A percentile compares a stretch with the other conserved stretches of the same genome.
phyloP scores from a whole-genome alignment of 1,284 basidiomycete genomes.

The Puccinia novopanici region DNA sequence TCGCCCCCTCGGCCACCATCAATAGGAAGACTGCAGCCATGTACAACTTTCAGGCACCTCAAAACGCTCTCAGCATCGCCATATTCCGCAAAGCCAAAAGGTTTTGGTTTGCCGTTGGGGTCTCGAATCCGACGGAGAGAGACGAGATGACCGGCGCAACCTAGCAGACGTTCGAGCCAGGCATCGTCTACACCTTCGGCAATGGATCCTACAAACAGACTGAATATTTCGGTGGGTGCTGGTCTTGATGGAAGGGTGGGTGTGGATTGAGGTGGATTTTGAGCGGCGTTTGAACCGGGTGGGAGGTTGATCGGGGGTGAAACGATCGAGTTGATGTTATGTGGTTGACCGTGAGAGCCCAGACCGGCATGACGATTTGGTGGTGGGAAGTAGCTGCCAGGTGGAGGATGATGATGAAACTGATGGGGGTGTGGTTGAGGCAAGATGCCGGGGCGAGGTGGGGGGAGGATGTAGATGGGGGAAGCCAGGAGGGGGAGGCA shows the following conservation, averaged over 20 bases:
- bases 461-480: conserved; percentile 47
- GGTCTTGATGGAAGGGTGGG: conserved; percentile 33
- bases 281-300: conserved; percentile 14
- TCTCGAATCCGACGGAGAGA: conserved; percentile 55
- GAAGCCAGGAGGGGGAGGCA: conserved; percentile 43
- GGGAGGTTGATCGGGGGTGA: conserved; percentile 30
- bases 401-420: conserved; percentile 45
- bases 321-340: conserved; percentile 30
- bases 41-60: conserved; percentile 56
- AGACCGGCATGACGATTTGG: conserved; percentile 48
- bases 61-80: conserved; percentile 57
- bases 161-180: conserved; percentile 56
- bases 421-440: conserved; percentile 45
- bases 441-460: conserved; percentile 3
- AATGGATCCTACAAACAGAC: conserved; percentile 57
- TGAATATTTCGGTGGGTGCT: conserved; percentile 54
- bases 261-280: neutral
- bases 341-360: conserved; percentile 45
- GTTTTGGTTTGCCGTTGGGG: conserved; percentile 54
- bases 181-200: conserved; percentile 56
- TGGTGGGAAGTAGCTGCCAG: conserved; percentile 33
- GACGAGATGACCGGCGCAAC: conserved; percentile 55
- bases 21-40: conserved; percentile 54
- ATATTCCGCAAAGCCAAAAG: conserved; percentile 58
- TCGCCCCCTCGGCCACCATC: conserved; percentile 53